Base-by-base conservation (phyloP, 1,284 basidiomycete species). In the Rhodotorula glutinis region DNA sequence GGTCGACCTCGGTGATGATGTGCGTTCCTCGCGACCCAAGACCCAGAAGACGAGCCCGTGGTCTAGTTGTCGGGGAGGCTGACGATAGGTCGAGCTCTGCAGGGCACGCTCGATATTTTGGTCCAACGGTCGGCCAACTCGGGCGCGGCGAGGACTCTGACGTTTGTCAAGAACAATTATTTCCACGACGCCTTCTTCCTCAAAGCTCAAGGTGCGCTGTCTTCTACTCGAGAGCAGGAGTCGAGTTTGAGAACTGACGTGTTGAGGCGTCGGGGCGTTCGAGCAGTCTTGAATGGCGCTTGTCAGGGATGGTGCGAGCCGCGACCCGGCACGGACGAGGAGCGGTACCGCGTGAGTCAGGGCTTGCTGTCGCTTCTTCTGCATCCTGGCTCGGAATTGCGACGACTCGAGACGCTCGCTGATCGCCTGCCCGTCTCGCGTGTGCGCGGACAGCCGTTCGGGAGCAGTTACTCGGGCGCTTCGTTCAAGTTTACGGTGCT, bases 131-230 rank as follows among this genome's bases (percentile, higher is more conserved):
- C 87, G 0, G 91, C 90, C 1, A 80, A 82, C 17, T 85, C 87
- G 64, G 79, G 78, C 3, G 70, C 73, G 0, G 63, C 73, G 29
- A 71, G 79, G 23, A 74, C 68, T 54, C 81, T 93, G 21, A 79
- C 87, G 2, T 97, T 99, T 75, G 82, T 98, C 51, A 92, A 96
- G 79, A 98, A 99, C 79, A 98, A 98, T 79, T 92, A 93, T 76
- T 98, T 96, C 77, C 93, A 94, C 77, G 96, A 99, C 75, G 94
- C 96, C 0, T 99, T 99, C 82, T 98, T 98, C 85, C 83, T 98
- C 66, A 98, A 98, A 78, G 91, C 93, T 8, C 1, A 89, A 95
- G 59, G 87, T 51, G 47, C 23, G 57, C 25, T n/a, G n/a, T n/a
- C n/a, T n/a, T n/a, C n/a, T n/a, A n/a, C n/a, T n/a, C n/a, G n/a